Evolutionary conservation across 2,329 filamentous ascomycete species (phyloP).

Genomic region (Epichloe elymi): DNA sequence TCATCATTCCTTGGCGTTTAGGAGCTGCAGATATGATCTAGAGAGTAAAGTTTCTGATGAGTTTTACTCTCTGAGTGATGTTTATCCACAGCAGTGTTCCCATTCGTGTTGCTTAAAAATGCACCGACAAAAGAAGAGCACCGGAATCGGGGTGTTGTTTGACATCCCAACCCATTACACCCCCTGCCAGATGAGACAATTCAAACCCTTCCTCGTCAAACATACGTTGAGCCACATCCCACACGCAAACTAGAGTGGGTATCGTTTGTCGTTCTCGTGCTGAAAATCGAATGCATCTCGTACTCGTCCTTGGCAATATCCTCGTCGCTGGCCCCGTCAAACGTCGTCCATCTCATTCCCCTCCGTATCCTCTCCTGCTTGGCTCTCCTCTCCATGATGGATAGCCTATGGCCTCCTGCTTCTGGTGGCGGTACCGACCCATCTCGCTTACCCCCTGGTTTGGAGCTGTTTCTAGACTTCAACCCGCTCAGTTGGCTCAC

Average conservation of each 20-base stretch:
- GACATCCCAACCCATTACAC: no score
- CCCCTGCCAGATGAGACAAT: no score
- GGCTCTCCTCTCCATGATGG: conserved; percentile 4
- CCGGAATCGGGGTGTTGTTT: no score
- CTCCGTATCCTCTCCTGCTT: conserved; percentile 10
- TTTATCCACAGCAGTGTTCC: no score
- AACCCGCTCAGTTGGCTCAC: conserved; percentile 19
- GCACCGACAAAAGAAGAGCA: no score
- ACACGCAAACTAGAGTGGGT: not conserved
- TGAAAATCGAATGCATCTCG: not conserved
- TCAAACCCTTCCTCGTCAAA: not conserved
- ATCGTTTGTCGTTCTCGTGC: not conserved
- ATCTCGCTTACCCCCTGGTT: not conserved
- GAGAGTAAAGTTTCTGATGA: no score
- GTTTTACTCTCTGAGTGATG: no score
- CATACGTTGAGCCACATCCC: not conserved
- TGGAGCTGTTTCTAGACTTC: conserved; percentile 7
- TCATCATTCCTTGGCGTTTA: no score
- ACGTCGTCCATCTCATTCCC: conserved; percentile 1
- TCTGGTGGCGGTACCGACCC: not conserved
- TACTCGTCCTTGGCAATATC: conserved; percentile 13
- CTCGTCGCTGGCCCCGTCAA: conserved; percentile 20
- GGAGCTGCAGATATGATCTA: no score
- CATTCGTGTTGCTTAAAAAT: no score
- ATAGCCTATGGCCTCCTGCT: not conserved